These are phyloP conservation scores for Phytophthora boehmeriae DNA, from an alignment of 352 stramenopile species.

Conservation along the genomic window DNA sequence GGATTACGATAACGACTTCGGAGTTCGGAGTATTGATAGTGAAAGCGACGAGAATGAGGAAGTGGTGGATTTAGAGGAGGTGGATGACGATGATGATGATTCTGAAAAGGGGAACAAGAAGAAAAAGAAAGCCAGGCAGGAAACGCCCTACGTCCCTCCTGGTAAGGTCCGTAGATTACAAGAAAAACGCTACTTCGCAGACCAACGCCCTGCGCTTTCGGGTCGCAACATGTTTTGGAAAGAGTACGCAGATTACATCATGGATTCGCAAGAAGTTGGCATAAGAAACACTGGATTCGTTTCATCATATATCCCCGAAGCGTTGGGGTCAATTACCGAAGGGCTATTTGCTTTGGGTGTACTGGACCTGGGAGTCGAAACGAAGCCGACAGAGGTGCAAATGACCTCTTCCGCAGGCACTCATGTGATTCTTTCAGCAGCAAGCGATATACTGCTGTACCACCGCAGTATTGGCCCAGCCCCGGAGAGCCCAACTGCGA, in stretches of 20 bases:
- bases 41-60: conserved; percentile 22
- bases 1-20: conserved; percentile 18
- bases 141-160: conserved; percentile 42
- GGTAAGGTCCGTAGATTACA: conserved; percentile 53
- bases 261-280: conserved; percentile 2
- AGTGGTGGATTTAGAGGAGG: conserved; percentile 1
- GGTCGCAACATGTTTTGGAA: conserved; percentile 65
- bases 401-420: conserved; percentile 12
- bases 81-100: conserved; percentile 6
- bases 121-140: conserved; percentile 26
- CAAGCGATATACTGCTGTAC: conserved; percentile 47
- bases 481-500: conserved; percentile 21
- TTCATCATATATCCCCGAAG: conserved; percentile 63
- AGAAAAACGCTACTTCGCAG: conserved; percentile 44
- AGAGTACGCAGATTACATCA: conserved; percentile 55
- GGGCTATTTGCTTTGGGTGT: conserved; percentile 61
- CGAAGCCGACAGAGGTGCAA: conserved; percentile 22
- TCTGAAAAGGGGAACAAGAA: conserved; percentile 8
- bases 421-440: conserved; percentile 23
- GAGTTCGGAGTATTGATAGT: conserved; percentile 29
- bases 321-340: conserved; percentile 48
- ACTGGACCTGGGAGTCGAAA: conserved; percentile 43
- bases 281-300: conserved; percentile 39
- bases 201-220: conserved; percentile 35
- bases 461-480: conserved; percentile 51